Conservation (phyloP, 495 filamentous ascomycete species). For the Penicillium macrosclerotiorum region DNA sequence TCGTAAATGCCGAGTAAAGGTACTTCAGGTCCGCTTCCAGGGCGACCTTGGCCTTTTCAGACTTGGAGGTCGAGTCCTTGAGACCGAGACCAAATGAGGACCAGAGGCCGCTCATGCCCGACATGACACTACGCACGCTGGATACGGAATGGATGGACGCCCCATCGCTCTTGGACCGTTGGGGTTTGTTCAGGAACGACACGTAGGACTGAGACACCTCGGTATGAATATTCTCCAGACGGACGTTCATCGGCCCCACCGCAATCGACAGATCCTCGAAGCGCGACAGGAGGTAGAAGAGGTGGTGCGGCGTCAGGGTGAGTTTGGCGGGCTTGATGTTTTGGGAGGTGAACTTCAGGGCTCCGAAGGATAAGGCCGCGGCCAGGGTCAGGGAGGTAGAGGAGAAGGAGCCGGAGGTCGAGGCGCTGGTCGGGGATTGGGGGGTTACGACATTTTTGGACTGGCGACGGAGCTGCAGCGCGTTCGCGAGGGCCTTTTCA, state of each 20-base stretch:
- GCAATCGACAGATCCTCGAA: slow-evolving; percentile 89
- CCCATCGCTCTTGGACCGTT: slow-evolving; percentile 73
- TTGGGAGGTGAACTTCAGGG: slow-evolving; percentile 79
- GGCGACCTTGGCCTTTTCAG: slow-evolving; percentile 82
- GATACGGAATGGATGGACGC: slow-evolving; percentile 93
- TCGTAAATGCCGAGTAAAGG: slow-evolving; percentile 96
- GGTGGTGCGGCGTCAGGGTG: slow-evolving; percentile 92
- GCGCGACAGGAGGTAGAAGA: slow-evolving; percentile 91
- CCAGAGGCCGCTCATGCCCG: slow-evolving; percentile 90
- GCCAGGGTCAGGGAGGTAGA: slow-evolving; percentile 72
- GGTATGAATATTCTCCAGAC: slow-evolving; percentile 90
- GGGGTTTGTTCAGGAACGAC: slow-evolving; percentile 81
- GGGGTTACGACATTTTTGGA: slow-evolving; percentile 58
- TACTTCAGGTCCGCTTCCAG: slow-evolving; percentile 87
- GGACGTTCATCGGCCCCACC: slow-evolving; percentile 93
- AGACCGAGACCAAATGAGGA: slow-evolving; percentile 77
- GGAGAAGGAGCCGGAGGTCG: slow-evolving; percentile 54
- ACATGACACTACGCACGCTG: slow-evolving; percentile 96
- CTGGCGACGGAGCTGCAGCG: slow-evolving; percentile 77
- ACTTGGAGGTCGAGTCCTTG: slow-evolving; percentile 71
- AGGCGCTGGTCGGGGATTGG: slow-evolving; percentile 42
- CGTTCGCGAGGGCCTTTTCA: slow-evolving; percentile 95
- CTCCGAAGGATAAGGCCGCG: slow-evolving; percentile 79
- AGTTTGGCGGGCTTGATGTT: slow-evolving; percentile 85
- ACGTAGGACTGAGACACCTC: slow-evolving; percentile 87